Evolutionary conservation across 768 basidiomycete genomes (phyloP), one percentile per base, ranked within the genome.

Genomic region (Lentinula edodes): DNA sequence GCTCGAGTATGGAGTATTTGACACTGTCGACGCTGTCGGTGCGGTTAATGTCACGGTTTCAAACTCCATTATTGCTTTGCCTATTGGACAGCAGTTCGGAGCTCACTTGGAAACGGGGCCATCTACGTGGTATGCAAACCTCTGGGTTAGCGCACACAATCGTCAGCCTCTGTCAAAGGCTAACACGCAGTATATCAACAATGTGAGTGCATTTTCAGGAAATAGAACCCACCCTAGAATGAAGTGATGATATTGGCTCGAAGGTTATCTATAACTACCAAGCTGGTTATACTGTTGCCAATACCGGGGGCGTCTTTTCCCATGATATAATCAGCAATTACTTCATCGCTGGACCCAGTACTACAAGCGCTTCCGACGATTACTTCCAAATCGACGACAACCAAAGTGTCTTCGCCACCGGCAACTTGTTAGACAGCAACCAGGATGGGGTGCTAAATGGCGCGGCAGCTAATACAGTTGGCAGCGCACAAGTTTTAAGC

Each of bases 381-480:
- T 68, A 65, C 36, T 68, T 66, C 63, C 67, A 68, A 45, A 68
- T 68, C 38, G 62, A 68, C 60, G 65, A 60, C n/a, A 68, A 68
- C 67, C 67, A 68, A 53, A 60, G 63, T 4, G 67, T 61, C 5
- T 68, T 65, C 42, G 67, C 65, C 36, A 64, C 54, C 36, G 67
- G 67, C 50, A 66, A 68, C 43, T 60, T 68, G 35, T 59, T 68
- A 15, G 67, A 68, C 53, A 63, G 63, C 23, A 66, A 68, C 56
- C 62, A 61, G 28, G 62, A 68, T 55, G 67, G 67, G 2, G 66
- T 65, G n/a, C 57, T 68, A 41, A 63, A 68, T 54, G 67, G 67
- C 15, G 64, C 63, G 8, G 65, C 66, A 1, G 64, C 67, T 12
- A 68, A 68, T 55, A 58, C 62, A 16, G 58, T 66, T 43, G 67